A percentile compares a stretch with the other conserved stretches of the same genome.
Evolutionary conservation across 2,329 filamentous ascomycete species (phyloP).

Genomic region (Ascosphaera pollenicola): DNA sequence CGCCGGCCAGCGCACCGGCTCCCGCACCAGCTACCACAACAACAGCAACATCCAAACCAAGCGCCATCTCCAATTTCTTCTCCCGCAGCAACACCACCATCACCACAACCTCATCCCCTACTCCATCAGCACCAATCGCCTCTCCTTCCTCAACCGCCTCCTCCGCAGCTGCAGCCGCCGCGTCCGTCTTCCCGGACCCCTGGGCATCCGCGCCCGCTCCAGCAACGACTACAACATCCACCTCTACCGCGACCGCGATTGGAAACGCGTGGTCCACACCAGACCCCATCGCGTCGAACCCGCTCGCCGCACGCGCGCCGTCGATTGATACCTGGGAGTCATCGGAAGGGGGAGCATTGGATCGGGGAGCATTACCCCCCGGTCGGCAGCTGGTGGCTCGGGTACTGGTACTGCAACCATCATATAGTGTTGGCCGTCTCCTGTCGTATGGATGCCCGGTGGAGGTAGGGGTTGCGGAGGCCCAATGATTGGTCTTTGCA

Average conservation of each 20-base stretch:
- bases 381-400: no score
- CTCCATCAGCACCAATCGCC: slow-evolving; percentile 24
- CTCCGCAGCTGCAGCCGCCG: slow-evolving; percentile 21
- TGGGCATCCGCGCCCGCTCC: slow-evolving; percentile 13
- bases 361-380: no score
- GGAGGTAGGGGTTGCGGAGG: no score
- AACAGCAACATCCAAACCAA: slow-evolving; percentile 21
- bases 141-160: slow-evolving; percentile 28
- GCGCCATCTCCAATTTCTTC: slow-evolving; percentile 39
- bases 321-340: slow-evolving; percentile 17
- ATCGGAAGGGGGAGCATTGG: slow-evolving; percentile 37
- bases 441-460: no score
- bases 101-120: slow-evolving; percentile 16
- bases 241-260: slow-evolving; percentile 24
- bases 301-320: slow-evolving; percentile 13
- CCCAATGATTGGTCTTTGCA: no score
- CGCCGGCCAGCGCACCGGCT: slow-evolving; percentile 26
- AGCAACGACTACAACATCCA: slow-evolving; percentile 9
- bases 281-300: slow-evolving; percentile 24
- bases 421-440: no score
- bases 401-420: no score
- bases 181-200: slow-evolving; percentile 21
- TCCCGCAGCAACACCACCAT: slow-evolving; percentile 33
- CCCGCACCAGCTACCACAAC: slow-evolving; percentile 27
- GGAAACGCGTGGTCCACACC: slow-evolving; percentile 60